Conservation (phyloP, 108 stramenopile species). For the Seminavis robusta region DNA sequence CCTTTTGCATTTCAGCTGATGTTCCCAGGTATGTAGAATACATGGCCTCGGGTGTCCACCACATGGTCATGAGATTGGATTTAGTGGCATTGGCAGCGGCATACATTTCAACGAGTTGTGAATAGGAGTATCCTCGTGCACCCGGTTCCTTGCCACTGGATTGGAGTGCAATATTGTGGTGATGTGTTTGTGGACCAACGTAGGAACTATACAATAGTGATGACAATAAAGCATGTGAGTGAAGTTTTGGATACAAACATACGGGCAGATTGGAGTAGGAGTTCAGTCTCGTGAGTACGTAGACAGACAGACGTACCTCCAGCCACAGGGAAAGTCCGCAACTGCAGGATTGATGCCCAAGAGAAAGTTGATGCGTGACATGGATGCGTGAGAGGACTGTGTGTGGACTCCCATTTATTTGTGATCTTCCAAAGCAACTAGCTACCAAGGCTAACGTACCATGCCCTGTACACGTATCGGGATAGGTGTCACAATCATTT, state of each 20-base stretch:
- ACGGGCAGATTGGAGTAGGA: no score
- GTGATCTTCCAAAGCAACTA: no score
- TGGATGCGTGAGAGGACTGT: no score
- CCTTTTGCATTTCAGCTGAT: no score
- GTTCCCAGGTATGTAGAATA: no score
- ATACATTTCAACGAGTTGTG: conserved; percentile 31
- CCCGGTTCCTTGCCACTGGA: conserved; percentile 4
- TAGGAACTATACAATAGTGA: no score
- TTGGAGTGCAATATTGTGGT: conserved; percentile 7
- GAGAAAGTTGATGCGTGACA: conserved; percentile 1
- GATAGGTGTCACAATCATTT: conserved; percentile 19
- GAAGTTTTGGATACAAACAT: no score
- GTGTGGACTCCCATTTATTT: no score
- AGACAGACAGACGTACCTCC: no score
- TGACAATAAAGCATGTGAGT: no score
- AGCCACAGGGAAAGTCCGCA: not conserved
- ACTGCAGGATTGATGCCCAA: conserved; percentile 8
- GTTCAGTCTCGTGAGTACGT: no score
- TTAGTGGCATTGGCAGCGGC: conserved; percentile 36
- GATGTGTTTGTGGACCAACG: conserved; percentile 18
- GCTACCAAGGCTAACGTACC: no score
- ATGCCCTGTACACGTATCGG: conserved; percentile 21
- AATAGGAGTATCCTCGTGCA: conserved; percentile 35
- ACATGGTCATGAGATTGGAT: conserved; percentile 26
- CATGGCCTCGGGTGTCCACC: conserved; percentile 42